phyloP scores from a whole-genome alignment of 768 basidiomycete species.

The Tricholoma furcatifolium region DNA sequence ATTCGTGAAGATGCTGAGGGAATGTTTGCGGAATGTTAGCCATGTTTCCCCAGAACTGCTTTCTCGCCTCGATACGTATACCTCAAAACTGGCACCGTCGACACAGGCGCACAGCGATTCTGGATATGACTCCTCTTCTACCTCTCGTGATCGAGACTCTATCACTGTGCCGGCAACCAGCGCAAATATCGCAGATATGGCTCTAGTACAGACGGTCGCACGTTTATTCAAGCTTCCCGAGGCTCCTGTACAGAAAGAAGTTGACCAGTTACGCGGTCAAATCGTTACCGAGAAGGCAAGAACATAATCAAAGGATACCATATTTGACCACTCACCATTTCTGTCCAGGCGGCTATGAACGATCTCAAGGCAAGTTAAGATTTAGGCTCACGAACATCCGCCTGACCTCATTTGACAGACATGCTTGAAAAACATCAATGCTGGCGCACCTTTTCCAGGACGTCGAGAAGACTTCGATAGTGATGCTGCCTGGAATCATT shows the following conservation, averaged over 20 bases:
- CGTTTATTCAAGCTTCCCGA: constrained; percentile 74
- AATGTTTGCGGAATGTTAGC: constrained; percentile 68
- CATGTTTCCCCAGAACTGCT: constrained; percentile 85
- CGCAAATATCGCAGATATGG: constrained; percentile 69
- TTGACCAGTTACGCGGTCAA: constrained; percentile 59
- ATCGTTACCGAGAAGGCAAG: constrained; percentile 73
- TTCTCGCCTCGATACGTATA: constrained; percentile 80
- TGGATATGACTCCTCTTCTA: constrained; percentile 63
- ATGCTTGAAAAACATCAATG: constrained; percentile 88
- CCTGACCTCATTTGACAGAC: constrained; percentile 45
- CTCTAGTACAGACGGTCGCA: constrained; percentile 67
- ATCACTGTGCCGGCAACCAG: constrained; percentile 35
- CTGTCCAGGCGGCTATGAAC: constrained; percentile 68
- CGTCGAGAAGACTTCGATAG: constrained; percentile 83
- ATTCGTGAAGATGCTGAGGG: constrained; percentile 84
- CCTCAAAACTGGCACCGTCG: constrained; percentile 72
- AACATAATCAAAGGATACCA: not conserved
- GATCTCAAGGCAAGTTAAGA: constrained; percentile 73
- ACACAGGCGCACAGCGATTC: constrained; percentile 54
- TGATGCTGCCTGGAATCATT: constrained; percentile 81
- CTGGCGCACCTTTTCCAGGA: constrained; percentile 80
- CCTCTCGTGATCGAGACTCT: constrained; percentile 58
- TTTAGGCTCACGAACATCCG: constrained; percentile 8
- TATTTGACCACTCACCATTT: not conserved
- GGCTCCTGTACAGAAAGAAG: constrained; percentile 66